phyloP scores from a whole-genome alignment of 352 stramenopile species.

The Pythium periplocum region DNA sequence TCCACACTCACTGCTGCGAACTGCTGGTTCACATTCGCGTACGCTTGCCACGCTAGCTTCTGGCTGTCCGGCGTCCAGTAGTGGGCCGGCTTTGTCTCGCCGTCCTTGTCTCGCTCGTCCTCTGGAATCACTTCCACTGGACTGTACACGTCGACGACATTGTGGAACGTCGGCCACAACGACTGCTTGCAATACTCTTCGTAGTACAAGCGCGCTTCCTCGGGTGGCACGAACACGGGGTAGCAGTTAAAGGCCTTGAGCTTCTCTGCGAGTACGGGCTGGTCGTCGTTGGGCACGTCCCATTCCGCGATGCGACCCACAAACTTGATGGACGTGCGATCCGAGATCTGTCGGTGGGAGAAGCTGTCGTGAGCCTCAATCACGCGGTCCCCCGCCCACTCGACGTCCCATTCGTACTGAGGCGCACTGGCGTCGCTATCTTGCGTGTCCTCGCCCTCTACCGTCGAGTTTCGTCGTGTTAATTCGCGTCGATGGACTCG shows the following conservation, averaged over 20 bases:
- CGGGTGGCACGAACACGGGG: slow-evolving; percentile 45
- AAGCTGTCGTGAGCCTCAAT: slow-evolving; percentile 73
- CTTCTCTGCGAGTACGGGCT: slow-evolving; percentile 35
- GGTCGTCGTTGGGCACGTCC: slow-evolving; percentile 44
- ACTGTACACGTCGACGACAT: slow-evolving; percentile 90
- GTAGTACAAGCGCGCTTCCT: slow-evolving; percentile 67
- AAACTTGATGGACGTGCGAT: slow-evolving; percentile 65
- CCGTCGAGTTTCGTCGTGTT: not conserved
- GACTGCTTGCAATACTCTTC: slow-evolving; percentile 97
- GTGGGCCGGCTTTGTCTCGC: slow-evolving; percentile 16
- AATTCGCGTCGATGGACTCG: slow-evolving; percentile 22
- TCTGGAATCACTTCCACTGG: slow-evolving; percentile 59
- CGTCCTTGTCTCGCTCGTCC: slow-evolving; percentile 18
- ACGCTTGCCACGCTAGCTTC: slow-evolving; percentile 87
- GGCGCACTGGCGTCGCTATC: not conserved
- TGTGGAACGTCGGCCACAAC: slow-evolving; percentile 96
- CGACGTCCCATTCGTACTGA: slow-evolving; percentile 35
- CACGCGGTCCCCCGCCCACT: slow-evolving; percentile 71
- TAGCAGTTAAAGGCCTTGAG: slow-evolving; percentile 62
- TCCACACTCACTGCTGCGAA: slow-evolving; percentile 42
- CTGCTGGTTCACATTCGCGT: slow-evolving; percentile 94
- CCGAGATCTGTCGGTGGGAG: slow-evolving; percentile 65
- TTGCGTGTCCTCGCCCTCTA: not conserved
- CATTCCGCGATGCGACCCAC: slow-evolving; percentile 57
- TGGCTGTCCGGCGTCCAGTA: slow-evolving; percentile 64